Evolutionary conservation across 805 yeast genomes (phyloP).

Genomic region (Kodamaea jinghongensis): DNA sequence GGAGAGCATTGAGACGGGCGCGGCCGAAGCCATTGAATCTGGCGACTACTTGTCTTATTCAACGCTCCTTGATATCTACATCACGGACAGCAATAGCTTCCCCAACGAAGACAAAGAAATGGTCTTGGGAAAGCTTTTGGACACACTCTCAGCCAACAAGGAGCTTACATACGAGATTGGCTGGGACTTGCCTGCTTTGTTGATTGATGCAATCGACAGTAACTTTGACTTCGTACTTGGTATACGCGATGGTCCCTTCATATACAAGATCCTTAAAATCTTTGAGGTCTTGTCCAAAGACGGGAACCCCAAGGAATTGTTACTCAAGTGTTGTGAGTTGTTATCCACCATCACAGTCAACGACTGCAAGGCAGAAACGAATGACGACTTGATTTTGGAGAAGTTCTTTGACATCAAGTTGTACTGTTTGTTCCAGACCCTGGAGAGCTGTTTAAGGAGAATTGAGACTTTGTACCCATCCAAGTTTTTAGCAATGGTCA

Average conservation of each 20-base stretch:
- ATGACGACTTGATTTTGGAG: conserved; percentile 13
- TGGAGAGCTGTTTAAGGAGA: conserved; percentile 54
- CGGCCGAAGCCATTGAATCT: conserved; percentile 39
- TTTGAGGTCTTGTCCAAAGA: conserved; percentile 62
- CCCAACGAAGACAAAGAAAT: conserved; percentile 47
- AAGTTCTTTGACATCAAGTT: conserved; percentile 53
- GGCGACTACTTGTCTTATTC: conserved; percentile 68
- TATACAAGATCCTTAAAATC: conserved; percentile 40
- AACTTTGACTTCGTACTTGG: conserved; percentile 23
- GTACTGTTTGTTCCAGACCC: conserved; percentile 65
- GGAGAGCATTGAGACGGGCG: conserved; percentile 28
- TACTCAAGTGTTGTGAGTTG: conserved; percentile 68
- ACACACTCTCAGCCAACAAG: conserved; percentile 41
- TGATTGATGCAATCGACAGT: conserved; percentile 53
- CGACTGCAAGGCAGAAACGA: neutral
- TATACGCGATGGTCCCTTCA: conserved; percentile 39
- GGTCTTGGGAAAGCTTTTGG: conserved; percentile 46
- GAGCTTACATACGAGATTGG: conserved; percentile 66
- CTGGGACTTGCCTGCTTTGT: conserved; percentile 83
- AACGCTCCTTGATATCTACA: conserved; percentile 65
- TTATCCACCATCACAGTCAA: conserved; percentile 37
- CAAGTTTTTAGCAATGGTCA: conserved; percentile 68
- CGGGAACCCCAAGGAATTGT: conserved; percentile 81
- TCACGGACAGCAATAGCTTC: conserved; percentile 46
- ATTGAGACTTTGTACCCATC: conserved; percentile 76